Conservation (phyloP, 2,329 filamentous ascomycete genomes). For the Alternaria ventricosa region DNA sequence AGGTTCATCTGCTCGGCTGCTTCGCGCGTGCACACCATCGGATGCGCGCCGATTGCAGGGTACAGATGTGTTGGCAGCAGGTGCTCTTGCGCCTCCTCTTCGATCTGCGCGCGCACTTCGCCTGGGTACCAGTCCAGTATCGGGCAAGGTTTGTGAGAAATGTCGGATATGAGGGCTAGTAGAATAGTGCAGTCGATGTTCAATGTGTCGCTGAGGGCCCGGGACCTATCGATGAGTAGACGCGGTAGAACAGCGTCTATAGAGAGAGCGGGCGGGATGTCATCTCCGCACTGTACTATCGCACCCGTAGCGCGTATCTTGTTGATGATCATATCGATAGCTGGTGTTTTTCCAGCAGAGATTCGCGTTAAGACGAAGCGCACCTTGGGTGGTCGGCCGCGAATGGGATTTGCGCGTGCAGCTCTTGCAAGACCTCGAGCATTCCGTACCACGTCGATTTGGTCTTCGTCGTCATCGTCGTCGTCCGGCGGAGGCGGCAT, state of each 20-base stretch:
- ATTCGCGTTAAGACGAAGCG: slow-evolving; percentile 68
- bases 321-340: slow-evolving; percentile 64
- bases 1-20: slow-evolving; percentile 68
- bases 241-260: slow-evolving; percentile 35
- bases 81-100: slow-evolving; percentile 67
- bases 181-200: slow-evolving; percentile 75
- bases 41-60: slow-evolving; percentile 62
- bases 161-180: slow-evolving; percentile 74
- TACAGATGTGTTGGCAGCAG: slow-evolving; percentile 68
- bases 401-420: slow-evolving; percentile 62
- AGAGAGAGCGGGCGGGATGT: slow-evolving; percentile 30
- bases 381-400: slow-evolving; percentile 65
- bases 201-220: slow-evolving; percentile 52
- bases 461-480: slow-evolving; percentile 58
- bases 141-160: slow-evolving; percentile 64
- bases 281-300: slow-evolving; percentile 38
- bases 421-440: slow-evolving; percentile 66
- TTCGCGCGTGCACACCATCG: slow-evolving; percentile 70
- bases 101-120: slow-evolving; percentile 69
- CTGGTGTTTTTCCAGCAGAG: slow-evolving; percentile 54
- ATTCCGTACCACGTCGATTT: slow-evolving; percentile 66
- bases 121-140: slow-evolving; percentile 62
- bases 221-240: slow-evolving; percentile 49
- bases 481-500: slow-evolving; percentile 39
- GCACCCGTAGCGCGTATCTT: slow-evolving; percentile 61